phyloP scores from a whole-genome alignment of 805 yeast genomes.

The Spathaspora passalidarum region DNA sequence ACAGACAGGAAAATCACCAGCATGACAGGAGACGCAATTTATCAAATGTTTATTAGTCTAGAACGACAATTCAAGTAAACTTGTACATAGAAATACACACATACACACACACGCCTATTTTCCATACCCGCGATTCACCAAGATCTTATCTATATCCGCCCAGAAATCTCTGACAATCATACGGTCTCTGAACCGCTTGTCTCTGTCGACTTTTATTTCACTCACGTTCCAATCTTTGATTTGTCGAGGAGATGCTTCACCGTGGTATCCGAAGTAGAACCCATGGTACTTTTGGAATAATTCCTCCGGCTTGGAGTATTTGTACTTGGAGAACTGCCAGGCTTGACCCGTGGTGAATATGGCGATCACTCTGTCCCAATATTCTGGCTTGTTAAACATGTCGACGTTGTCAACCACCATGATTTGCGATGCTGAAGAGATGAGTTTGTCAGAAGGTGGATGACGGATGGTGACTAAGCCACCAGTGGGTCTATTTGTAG shows the following conservation, averaged over 20 bases:
- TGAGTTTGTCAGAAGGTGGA: conserved; percentile 48
- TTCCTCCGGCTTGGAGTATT: conserved; percentile 73
- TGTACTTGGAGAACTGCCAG: conserved; percentile 93
- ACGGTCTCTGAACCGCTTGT: conserved; percentile 80
- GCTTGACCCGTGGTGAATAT: conserved; percentile 95
- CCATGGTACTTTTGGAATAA: conserved; percentile 86
- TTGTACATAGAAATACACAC: conserved; percentile 1
- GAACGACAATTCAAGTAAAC: conserved; percentile 47
- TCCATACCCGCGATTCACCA: conserved; percentile 62
- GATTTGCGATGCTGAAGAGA: conserved; percentile 55
- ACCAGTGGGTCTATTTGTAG: conserved; percentile 26
- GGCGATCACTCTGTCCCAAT: conserved; percentile 97
- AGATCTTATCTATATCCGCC: conserved; percentile 74
- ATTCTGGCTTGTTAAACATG: conserved; percentile 81
- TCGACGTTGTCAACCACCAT: conserved; percentile 88
- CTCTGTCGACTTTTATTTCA: conserved; percentile 72
- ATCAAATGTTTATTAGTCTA: conserved; percentile 48
- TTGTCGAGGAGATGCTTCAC: conserved; percentile 74
- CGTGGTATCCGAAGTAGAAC: conserved; percentile 69
- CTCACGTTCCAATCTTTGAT: conserved; percentile 88
- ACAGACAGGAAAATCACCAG: conserved; percentile 44
- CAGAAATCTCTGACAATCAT: conserved; percentile 84
- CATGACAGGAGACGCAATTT: conserved; percentile 49
- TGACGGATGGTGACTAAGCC: conserved; percentile 53
- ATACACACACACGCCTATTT: conserved; percentile 6